phyloP scores from a whole-genome alignment of 192 early-diverging fungal genomes.

The Powellomyces hirtus region DNA sequence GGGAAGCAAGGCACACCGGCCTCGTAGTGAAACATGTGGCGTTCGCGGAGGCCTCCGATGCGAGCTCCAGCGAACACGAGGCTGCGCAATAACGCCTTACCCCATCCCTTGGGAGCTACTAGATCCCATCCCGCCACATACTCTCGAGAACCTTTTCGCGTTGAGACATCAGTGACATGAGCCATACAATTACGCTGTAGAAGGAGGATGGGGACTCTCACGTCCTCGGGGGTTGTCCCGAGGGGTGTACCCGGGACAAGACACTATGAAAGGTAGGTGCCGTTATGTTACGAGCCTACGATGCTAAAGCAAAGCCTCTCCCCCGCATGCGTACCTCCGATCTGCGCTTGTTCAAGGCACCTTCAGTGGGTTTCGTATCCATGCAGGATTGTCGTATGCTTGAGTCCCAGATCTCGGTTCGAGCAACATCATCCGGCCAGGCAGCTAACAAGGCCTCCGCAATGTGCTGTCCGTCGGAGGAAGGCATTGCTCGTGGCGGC shows the following conservation, averaged over 20 bases:
- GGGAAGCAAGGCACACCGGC: slow-evolving; percentile 74
- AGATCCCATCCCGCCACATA: slow-evolving; percentile 74
- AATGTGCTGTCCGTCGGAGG: background rate
- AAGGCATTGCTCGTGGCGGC: slow-evolving; percentile 10
- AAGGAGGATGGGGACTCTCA: slow-evolving; percentile 75
- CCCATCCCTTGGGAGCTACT: slow-evolving; percentile 75
- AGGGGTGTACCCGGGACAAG: slow-evolving; percentile 76
- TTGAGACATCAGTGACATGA: slow-evolving; percentile 15
- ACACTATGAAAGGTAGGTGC: no score
- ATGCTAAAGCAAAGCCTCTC: background rate
- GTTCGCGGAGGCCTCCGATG: slow-evolving; percentile 70
- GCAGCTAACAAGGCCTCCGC: background rate
- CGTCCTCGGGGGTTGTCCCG: slow-evolving; percentile 48
- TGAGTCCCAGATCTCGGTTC: slow-evolving; percentile 20
- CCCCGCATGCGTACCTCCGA: slow-evolving; percentile 3
- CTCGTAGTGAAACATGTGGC: slow-evolving; percentile 72
- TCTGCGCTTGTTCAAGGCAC: slow-evolving; percentile 21
- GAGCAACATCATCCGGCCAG: slow-evolving; percentile 30
- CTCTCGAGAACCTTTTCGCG: slow-evolving; percentile 48
- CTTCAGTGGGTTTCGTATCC: slow-evolving; percentile 10
- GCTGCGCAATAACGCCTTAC: slow-evolving; percentile 82
- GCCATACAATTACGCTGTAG: slow-evolving; percentile 62
- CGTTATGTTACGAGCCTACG: no score
- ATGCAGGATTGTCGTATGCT: background rate
- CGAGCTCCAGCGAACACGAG: slow-evolving; percentile 86